phyloP scores from a whole-genome alignment of 2,329 filamentous ascomycete species.

The Aspergillus sp. region DNA sequence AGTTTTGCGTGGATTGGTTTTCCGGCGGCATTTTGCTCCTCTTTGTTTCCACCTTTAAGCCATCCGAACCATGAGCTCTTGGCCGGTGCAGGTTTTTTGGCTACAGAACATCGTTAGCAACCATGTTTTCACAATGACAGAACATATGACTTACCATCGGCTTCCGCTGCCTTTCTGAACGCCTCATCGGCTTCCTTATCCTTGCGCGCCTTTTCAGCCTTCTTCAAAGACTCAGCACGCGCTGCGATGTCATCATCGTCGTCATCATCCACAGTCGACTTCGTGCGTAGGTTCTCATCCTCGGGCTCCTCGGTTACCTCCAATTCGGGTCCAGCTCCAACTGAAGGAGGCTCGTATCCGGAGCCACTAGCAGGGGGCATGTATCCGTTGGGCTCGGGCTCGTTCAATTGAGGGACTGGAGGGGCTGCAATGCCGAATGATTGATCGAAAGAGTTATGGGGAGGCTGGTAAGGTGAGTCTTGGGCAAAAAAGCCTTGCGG shows the following conservation, averaged over 20 bases:
- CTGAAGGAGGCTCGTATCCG: slow-evolving; percentile 40
- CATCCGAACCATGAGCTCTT: slow-evolving; percentile 72
- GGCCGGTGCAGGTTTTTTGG: slow-evolving; percentile 33
- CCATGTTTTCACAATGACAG: not conserved
- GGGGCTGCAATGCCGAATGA: slow-evolving; percentile 20
- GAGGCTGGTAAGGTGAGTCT: slow-evolving; percentile 30
- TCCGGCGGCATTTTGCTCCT: slow-evolving; percentile 46
- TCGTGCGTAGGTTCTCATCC: slow-evolving; percentile 67
- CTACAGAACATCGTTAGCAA: slow-evolving; percentile 51
- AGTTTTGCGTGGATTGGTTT: slow-evolving; percentile 85
- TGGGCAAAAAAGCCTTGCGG: slow-evolving; percentile 25
- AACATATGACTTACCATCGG: slow-evolving; percentile 51
- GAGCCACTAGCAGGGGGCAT: slow-evolving; percentile 28
- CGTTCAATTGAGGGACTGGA: slow-evolving; percentile 21
- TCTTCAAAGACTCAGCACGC: slow-evolving; percentile 52
- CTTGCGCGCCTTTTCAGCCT: slow-evolving; percentile 64
- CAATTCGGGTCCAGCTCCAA: slow-evolving; percentile 35
- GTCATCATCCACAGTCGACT: slow-evolving; percentile 78
- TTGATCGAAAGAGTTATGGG: slow-evolving; percentile 22
- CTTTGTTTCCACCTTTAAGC: slow-evolving; percentile 68
- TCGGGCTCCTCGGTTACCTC: slow-evolving; percentile 54
- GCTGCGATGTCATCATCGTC: slow-evolving; percentile 66
- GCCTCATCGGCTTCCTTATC: slow-evolving; percentile 81
- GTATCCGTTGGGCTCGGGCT: slow-evolving; percentile 31
- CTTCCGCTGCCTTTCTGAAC: slow-evolving; percentile 78